Percentiles rank a stretch among this genome's conserved stretches.
Conservation (phyloP, 2,329 filamentous ascomycete species). For the Colletotrichum sp. region DNA sequence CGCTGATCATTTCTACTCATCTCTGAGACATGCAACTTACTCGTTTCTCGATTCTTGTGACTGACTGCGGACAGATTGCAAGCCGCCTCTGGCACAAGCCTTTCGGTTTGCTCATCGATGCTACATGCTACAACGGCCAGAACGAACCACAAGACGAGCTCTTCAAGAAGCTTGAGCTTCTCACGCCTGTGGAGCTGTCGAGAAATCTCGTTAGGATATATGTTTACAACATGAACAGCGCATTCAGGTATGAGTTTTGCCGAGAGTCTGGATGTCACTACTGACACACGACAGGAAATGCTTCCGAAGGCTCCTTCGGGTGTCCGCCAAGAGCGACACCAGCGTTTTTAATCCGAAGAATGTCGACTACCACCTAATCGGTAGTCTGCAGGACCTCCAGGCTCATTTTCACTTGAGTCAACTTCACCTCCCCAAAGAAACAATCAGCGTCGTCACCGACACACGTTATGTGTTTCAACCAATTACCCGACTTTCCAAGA, state of each 20-base stretch:
- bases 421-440: slow-evolving; percentile 72
- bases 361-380: slow-evolving; percentile 69
- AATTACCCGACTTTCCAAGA: slow-evolving; percentile 69
- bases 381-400: slow-evolving; percentile 70
- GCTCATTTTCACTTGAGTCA: slow-evolving; percentile 71
- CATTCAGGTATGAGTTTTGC: slow-evolving; percentile 56
- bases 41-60: not conserved
- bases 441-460: slow-evolving; percentile 71
- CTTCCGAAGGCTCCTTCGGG: slow-evolving; percentile 66
- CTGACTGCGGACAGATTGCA: slow-evolving; percentile 57
- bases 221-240: slow-evolving; percentile 77
- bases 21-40: not conserved
- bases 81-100: slow-evolving; percentile 73
- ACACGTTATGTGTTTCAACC: slow-evolving; percentile 70
- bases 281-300: slow-evolving; percentile 54
- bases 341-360: slow-evolving; percentile 71
- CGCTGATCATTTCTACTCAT: not conserved
- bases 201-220: slow-evolving; percentile 67
- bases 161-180: slow-evolving; percentile 66
- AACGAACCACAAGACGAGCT: slow-evolving; percentile 70
- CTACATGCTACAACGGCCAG: slow-evolving; percentile 73
- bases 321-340: slow-evolving; percentile 64
- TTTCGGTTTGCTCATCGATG: slow-evolving; percentile 71
- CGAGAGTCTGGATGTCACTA: not conserved
- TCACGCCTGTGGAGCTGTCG: slow-evolving; percentile 67